Percentiles rank a stretch among this genome's conserved stretches.
phyloP scores from a whole-genome alignment of 2,329 filamentous ascomycete species.

The Epichloe coenophiala region DNA sequence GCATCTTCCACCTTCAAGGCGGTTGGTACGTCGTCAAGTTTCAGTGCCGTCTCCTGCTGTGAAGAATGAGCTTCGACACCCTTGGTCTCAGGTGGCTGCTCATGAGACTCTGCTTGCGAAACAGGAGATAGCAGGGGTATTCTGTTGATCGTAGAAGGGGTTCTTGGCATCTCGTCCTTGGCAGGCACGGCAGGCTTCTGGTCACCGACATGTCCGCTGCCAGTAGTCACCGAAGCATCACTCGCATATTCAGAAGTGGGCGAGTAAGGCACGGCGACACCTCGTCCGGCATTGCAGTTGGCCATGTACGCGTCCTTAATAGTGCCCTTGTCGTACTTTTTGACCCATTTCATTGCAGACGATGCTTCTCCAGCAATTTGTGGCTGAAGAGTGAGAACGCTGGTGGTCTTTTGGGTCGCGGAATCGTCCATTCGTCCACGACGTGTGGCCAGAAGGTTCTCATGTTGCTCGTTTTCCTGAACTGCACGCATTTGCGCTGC shows the following conservation, averaged over 20 bases:
- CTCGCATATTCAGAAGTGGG: constrained; percentile 21
- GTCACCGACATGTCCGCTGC: neutral
- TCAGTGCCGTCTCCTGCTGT: neutral
- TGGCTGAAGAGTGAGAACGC: constrained; percentile 77
- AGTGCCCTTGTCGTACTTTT: constrained; percentile 80
- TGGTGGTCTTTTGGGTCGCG: constrained; percentile 67
- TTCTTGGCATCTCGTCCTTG: constrained; percentile 19
- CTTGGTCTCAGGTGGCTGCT: neutral
- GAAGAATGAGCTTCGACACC: neutral
- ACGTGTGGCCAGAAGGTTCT: constrained; percentile 27
- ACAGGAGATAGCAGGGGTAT: neutral
- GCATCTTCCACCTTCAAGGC: constrained; percentile 13
- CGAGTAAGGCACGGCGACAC: constrained; percentile 25
- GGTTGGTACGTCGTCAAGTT: constrained; percentile 1
- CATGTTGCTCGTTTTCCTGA: constrained; percentile 44
- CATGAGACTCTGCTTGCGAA: neutral
- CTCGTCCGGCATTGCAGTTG: constrained; percentile 58
- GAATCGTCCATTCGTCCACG: constrained; percentile 43
- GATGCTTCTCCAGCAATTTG: constrained; percentile 76
- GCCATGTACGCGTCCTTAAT: constrained; percentile 78
- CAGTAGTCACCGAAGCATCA: constrained; percentile 8
- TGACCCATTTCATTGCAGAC: constrained; percentile 93
- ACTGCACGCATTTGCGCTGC: constrained; percentile 69
- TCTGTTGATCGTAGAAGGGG: constrained; percentile 3
- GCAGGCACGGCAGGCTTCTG: constrained; percentile 25